These are phyloP conservation scores for Coemansia sp. DNA, from an alignment of 192 early-diverging fungal species.

Conservation along the genomic window DNA sequence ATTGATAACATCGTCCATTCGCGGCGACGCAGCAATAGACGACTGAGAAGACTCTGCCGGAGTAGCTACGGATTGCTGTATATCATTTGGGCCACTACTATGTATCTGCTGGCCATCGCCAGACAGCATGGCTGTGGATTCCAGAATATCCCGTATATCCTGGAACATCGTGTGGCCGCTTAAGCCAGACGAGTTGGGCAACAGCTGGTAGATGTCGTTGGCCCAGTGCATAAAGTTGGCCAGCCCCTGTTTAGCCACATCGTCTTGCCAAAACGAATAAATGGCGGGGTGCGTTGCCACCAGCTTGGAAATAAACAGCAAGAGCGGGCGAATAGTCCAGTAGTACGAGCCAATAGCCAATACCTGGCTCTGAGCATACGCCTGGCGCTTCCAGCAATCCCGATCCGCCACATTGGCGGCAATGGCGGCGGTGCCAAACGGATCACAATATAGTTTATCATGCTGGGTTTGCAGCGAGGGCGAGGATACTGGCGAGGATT, in stretches of 20 bases:
- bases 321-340: constrained; percentile 18
- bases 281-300: background rate
- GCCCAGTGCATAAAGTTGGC: background rate
- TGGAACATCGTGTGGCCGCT: too few species aligned
- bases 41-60: constrained; percentile 7
- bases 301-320: background rate
- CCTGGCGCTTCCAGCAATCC: background rate
- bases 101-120: too few species aligned
- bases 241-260: too few species aligned
- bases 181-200: background rate
- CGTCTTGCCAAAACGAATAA: too few species aligned
- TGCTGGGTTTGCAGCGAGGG: too few species aligned
- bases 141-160: too few species aligned
- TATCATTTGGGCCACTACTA: background rate
- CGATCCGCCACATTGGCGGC: background rate
- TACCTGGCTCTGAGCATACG: background rate
- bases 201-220: constrained; percentile 3
- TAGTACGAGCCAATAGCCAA: constrained; percentile 14
- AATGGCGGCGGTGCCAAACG: constrained; percentile 1
- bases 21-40: constrained; percentile 13
- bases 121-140: too few species aligned
- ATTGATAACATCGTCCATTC: constrained; percentile 9
- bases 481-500: too few species aligned
- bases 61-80: constrained; percentile 2
- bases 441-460: background rate